These are phyloP conservation scores for Anisogramma anomala DNA, from an alignment of 2,329 filamentous ascomycete genomes.

Conservation along the genomic window DNA sequence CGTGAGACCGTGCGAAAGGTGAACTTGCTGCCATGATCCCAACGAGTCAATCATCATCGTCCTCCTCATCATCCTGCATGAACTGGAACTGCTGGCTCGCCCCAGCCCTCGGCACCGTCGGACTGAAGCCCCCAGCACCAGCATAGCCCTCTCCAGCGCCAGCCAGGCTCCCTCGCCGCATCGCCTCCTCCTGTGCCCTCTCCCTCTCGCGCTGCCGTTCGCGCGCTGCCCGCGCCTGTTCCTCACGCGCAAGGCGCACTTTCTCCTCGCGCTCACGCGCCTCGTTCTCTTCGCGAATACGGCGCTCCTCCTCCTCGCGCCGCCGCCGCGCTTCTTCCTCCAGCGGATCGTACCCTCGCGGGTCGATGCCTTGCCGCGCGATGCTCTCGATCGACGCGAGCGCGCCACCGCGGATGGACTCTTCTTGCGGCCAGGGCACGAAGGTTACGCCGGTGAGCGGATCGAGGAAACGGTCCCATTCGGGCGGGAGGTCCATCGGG, in stretches of 20 bases:
- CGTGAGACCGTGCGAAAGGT: too few relatives aligned
- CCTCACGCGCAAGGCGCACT: slow-evolving; percentile 31
- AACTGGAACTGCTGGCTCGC: slow-evolving; percentile 44
- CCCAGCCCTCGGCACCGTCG: slow-evolving; percentile 21
- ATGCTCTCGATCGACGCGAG: slow-evolving; percentile 54
- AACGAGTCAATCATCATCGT: slow-evolving; percentile 28
- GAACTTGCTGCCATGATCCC: background rate
- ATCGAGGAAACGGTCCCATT: slow-evolving; percentile 40
- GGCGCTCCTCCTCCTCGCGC: slow-evolving; percentile 39
- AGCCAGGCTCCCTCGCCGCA: slow-evolving; percentile 16
- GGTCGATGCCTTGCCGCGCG: slow-evolving; percentile 50
- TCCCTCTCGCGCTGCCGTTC: slow-evolving; percentile 36
- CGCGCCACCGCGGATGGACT: slow-evolving; percentile 56
- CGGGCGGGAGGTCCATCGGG: slow-evolving; percentile 35
- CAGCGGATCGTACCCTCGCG: slow-evolving; percentile 46
- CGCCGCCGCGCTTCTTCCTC: slow-evolving; percentile 39
- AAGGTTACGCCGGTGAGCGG: slow-evolving; percentile 49
- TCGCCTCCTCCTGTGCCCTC: slow-evolving; percentile 30
- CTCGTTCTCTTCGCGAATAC: slow-evolving; percentile 36
- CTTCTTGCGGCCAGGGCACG: slow-evolving; percentile 64
- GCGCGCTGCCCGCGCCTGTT: slow-evolving; percentile 33
- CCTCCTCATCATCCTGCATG: slow-evolving; percentile 38
- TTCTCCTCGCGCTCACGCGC: slow-evolving; percentile 24
- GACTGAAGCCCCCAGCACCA: slow-evolving; percentile 16
- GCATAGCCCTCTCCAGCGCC: slow-evolving; percentile 11